Base-by-base conservation (phyloP, 495 filamentous ascomycete genomes). In the Penicillium parvum region DNA sequence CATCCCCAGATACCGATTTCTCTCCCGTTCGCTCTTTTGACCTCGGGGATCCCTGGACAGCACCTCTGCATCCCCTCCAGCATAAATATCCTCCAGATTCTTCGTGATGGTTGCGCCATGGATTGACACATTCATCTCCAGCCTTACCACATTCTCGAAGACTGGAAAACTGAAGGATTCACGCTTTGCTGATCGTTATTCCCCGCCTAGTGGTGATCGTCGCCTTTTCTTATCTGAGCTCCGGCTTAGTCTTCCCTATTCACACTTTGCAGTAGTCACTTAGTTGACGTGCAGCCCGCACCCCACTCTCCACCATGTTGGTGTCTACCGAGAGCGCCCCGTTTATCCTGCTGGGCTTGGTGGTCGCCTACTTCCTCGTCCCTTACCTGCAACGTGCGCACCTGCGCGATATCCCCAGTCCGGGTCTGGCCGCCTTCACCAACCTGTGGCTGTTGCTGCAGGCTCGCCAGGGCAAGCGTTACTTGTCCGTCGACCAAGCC, bases 391-490 rank as follows among this genome's bases (percentile, higher is more conserved):
- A 81, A 36, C 82, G 81, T 51, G 68, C 71, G 52, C 69, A 72
- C 10, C 71, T 92, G 44, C 71, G 76, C 29, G 65, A 74, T 40
- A 81, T 92, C 32, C 86, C 88, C 1, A 71, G 72, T 4, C 85
- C 88, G 0, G 77, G 83, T 28, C 42, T 69, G 0, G 81, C 81
- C 3, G 82, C 79, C 30, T 87, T 86, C 62, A 78, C 84, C 22
- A 86, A 89, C 55, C 65, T 88, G 19, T 95, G 89, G 89, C 72
- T 92, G 20, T 57, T 94, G 30, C 67, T 76, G 16, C 82, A 88
- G 32, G 69, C 71, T 37, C 80, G 89, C 2, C 71, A 74, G 23
- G 86, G 87, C 2, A 69, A 76, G 28, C 77, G 88, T 8, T 92
- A 79, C 57, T 46, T 73, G 3, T 70, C 77, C 2, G 86, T 95